Evolutionary conservation across 257 asterid species (phyloP).

Genomic region (Nyctanthes arbortristis): DNA sequence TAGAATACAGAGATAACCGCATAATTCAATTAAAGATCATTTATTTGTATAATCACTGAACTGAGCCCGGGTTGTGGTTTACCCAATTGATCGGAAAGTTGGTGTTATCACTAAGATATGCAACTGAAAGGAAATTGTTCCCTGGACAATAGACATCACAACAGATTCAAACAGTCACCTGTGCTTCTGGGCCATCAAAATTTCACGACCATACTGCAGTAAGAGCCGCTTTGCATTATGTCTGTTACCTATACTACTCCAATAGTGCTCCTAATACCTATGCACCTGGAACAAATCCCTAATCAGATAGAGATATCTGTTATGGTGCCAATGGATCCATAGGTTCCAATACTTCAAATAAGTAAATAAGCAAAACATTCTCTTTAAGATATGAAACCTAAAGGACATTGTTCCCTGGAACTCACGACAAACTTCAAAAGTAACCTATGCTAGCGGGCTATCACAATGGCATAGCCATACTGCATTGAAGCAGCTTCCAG

Average conservation of each 20-base stretch:
- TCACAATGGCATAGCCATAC: too few relatives aligned
- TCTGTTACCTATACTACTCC: background rate
- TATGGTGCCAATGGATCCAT: background rate
- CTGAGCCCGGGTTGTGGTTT: background rate
- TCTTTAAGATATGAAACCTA: too few relatives aligned
- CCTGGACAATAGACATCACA: background rate
- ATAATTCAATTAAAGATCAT: background rate
- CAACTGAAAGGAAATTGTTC: background rate
- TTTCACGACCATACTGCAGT: background rate
- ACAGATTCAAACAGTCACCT: background rate
- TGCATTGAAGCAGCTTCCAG: too few relatives aligned
- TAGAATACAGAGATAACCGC: background rate
- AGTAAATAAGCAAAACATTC: background rate
- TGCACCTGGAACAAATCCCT: background rate
- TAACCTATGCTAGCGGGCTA: too few relatives aligned
- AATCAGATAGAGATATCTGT: background rate
- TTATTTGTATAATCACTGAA: background rate
- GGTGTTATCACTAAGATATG: background rate
- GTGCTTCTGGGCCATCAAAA: background rate
- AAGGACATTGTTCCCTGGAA: too few relatives aligned
- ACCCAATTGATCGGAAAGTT: background rate
- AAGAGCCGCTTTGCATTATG: background rate
- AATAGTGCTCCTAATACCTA: background rate
- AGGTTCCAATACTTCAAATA: background rate
- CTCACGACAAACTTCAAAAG: too few relatives aligned